Conservation (phyloP, 2,329 filamentous ascomycete genomes). For the Monosporascus sp. region DNA sequence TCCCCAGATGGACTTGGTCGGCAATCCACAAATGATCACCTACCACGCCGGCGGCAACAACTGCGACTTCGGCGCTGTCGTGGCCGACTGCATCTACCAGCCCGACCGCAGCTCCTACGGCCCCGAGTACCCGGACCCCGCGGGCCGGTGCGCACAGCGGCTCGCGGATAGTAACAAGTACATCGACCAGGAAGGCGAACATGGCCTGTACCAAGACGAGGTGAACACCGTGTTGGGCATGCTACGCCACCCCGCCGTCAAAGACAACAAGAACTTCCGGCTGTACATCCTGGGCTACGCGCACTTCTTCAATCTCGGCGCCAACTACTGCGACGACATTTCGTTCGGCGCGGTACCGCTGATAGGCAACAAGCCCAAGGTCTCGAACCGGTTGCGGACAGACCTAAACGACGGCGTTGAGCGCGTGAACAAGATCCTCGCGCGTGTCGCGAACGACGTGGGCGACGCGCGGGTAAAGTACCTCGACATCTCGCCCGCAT, state of each 20-base stretch:
- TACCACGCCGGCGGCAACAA: conserved; percentile 8
- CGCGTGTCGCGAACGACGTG: conserved; percentile 1
- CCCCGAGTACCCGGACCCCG: conserved; percentile 3
- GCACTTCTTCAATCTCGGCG: conserved; percentile 5
- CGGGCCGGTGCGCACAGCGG: conserved; percentile 1
- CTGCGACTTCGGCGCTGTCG: conserved; percentile 5
- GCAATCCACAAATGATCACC: conserved; percentile 6
- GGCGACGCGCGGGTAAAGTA: conserved; percentile 2
- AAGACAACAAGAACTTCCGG: conserved; percentile 4
- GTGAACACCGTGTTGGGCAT: conserved; percentile 2
- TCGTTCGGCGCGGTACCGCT: conserved; percentile 1
- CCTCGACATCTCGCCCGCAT: conserved; percentile 4
- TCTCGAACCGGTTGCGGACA: too few relatives aligned
- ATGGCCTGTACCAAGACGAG: conserved; percentile 5
- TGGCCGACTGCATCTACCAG: conserved; percentile 6
- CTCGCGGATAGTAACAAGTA: conserved; percentile 1
- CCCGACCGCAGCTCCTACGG: conserved; percentile 1
- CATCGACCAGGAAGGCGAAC: not conserved
- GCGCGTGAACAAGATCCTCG: conserved; percentile 4
- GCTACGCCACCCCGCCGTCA: conserved; percentile 1
- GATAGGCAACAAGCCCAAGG: not conserved
- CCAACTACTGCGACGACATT: conserved; percentile 6
- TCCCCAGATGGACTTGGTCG: conserved; percentile 3
- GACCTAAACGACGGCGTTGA: not conserved
- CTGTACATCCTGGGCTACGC: conserved; percentile 6